These are phyloP conservation scores for Vigna nakashimae DNA, from an alignment of 306 rosid genomes.

Conservation along the genomic window DNA sequence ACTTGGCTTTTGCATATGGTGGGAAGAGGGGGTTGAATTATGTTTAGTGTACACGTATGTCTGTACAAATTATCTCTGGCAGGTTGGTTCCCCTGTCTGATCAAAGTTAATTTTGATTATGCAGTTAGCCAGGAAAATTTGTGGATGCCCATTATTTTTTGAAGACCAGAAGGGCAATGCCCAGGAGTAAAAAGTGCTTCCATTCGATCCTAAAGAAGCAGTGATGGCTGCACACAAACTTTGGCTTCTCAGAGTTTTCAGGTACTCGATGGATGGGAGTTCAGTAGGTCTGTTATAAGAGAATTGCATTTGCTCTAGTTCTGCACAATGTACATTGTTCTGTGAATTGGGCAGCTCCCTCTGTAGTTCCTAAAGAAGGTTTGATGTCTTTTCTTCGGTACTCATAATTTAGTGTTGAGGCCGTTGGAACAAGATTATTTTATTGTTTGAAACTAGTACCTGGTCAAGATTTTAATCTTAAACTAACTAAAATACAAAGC, in stretches of 20 bases:
- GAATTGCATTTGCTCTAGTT: conserved; percentile 4
- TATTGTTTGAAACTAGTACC: conserved; percentile 13
- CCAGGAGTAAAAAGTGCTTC: conserved; percentile 6
- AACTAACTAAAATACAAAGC: conserved; percentile 8
- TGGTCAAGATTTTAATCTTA: conserved; percentile 6
- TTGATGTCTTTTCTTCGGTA: background rate
- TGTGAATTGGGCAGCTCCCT: conserved; percentile 9
- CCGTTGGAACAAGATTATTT: conserved; percentile 4
- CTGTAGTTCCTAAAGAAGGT: background rate
- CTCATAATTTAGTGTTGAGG: conserved; percentile 21
- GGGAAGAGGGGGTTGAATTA: too few relatives aligned
- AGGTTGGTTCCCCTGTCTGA: conserved; percentile 19
- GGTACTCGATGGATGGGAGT: background rate
- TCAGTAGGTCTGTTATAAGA: conserved; percentile 11
- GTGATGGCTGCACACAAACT: conserved; percentile 1
- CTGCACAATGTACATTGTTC: conserved; percentile 14
- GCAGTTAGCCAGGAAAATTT: conserved; percentile 33
- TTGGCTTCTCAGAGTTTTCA: background rate
- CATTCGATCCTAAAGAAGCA: conserved; percentile 26
- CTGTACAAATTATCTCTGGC: conserved; percentile 1
- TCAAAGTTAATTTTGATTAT: conserved; percentile 38
- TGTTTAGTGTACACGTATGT: too few relatives aligned
- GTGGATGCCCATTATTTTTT: conserved; percentile 23
- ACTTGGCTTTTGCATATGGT: background rate
- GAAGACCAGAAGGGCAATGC: conserved; percentile 14